Evolutionary conservation across 768 basidiomycete species (phyloP).

Genomic region (Sarcomyxa edulis): DNA sequence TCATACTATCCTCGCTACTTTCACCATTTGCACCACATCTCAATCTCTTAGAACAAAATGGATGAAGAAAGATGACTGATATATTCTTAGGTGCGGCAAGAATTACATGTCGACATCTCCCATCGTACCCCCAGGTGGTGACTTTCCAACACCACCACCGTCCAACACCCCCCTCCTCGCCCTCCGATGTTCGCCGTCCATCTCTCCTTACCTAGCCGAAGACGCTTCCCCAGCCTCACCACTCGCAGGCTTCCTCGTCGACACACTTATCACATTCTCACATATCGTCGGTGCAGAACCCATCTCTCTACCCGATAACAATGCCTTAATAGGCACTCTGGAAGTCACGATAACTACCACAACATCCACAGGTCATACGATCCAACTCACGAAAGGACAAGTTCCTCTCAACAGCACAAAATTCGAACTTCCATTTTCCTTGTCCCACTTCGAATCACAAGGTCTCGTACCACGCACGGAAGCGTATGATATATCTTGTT

Average conservation of each 20-base stretch:
- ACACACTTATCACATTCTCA: constrained; percentile 43
- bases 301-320: constrained; percentile 26
- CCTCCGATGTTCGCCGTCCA: constrained; percentile 52
- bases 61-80: too few relatives aligned
- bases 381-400: constrained; percentile 32
- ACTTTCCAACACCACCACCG: constrained; percentile 33
- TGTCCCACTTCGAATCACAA: constrained; percentile 25
- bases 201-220: constrained; percentile 50
- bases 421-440: constrained; percentile 42
- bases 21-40: too few relatives aligned
- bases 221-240: constrained; percentile 40
- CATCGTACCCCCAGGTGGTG: constrained; percentile 42
- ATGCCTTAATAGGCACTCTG: constrained; percentile 40
- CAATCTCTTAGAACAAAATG: too few relatives aligned
- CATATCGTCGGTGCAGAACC: constrained; percentile 41
- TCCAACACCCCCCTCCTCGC: constrained; percentile 43
- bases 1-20: too few relatives aligned
- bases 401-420: constrained; percentile 51
- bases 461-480: constrained; percentile 35
- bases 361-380: constrained; percentile 36
- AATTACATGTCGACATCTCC: constrained; percentile 42
- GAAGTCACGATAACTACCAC: constrained; percentile 7
- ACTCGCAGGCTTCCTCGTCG: constrained; percentile 32
- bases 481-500: constrained; percentile 32
- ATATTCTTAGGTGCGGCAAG: constrained; percentile 58